Evolutionary conservation across 2,329 filamentous ascomycete genomes (phyloP), one percentile per base, ranked within the genome.

Genomic region (Emydomyces testavorans): DNA sequence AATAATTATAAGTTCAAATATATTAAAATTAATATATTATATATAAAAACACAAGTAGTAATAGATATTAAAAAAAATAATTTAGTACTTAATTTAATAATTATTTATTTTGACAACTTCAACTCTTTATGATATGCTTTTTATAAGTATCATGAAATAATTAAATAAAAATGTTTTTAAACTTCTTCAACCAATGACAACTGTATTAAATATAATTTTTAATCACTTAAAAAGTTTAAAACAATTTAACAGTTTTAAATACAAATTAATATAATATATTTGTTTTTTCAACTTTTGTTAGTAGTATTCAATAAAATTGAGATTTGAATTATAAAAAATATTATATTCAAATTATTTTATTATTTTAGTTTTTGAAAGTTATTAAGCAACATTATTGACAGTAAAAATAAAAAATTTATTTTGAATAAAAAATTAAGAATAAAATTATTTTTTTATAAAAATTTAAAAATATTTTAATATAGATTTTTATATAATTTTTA

Each of bases 271-370:
- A n/a, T n/a, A n/a, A 49, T 49, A 49, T 2, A 44, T 24, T 4
- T 16, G 18, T 23, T 35, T 2, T 29, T 59, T 59, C n/a, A 59
- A 39, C 46, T 37, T 55, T 11, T 50, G 45, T 57, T 43, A 60
- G 13, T 34, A 41, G 46, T 52, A 52, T 39, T 60, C 51, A 48
- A 57, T 58, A 28, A 50, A 39, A 38, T 54, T 57, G 1, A 60
- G 46, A 47, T 60, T 53, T 38, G 54, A 51, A 3, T 52, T 59
- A 49, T 59, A 57, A 13, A 28, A 16, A 0, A n/a, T n/a, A n/a
- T n/a, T n/a, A n/a, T n/a, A 46, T 51, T 41, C 49, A 57, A n/a
- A 45, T 11, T 0, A 50, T 5, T 2, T n/a, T 29, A 15, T 10
- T 43, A 26, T 3, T 11, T 3, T 13, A 6, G n/a, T 2, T 6